A percentile compares a stretch with the other conserved stretches of the same genome.
phyloP scores from a whole-genome alignment of 2,329 filamentous ascomycete species.

The Metarhizium humberi region DNA sequence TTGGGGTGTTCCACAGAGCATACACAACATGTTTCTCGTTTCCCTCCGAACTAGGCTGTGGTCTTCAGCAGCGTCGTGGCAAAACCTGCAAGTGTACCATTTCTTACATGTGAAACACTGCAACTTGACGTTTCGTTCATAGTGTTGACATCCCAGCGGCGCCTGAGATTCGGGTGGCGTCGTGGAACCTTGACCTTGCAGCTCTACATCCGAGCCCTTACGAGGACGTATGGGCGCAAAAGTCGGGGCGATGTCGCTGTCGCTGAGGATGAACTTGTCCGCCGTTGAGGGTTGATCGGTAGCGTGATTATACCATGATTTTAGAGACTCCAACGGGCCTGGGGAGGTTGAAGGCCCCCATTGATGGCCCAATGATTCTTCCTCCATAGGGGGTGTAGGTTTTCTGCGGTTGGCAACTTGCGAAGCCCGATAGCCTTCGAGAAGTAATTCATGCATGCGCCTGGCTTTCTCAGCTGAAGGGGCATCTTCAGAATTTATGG shows the following conservation, averaged over 20 bases:
- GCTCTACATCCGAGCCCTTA: conserved; percentile 37
- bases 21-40: conserved; percentile 94
- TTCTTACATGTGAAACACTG: conserved; percentile 83
- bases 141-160: conserved; percentile 77
- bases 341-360: conserved; percentile 32
- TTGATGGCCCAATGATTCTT: conserved; percentile 14
- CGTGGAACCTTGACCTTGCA: conserved; percentile 12
- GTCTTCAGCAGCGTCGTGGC: conserved; percentile 76
- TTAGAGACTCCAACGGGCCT: conserved; percentile 43
- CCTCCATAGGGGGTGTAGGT: conserved; percentile 8
- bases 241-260: conserved; percentile 57
- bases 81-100: conserved; percentile 95
- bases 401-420: conserved; percentile 5
- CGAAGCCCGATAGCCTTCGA: conserved; percentile 52
- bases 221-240: conserved; percentile 47
- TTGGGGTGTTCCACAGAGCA: conserved; percentile 85
- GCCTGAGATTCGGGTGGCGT: conserved; percentile 24
- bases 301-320: conserved; percentile 46
- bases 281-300: conserved; percentile 25
- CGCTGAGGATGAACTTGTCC: conserved; percentile 41
- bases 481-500: conserved; percentile 54
- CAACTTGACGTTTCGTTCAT: conserved; percentile 90
- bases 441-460: conserved; percentile 61
- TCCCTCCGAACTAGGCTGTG: conserved; percentile 71
- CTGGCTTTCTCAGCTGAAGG: conserved; percentile 57